phyloP scores from a whole-genome alignment of 306 rosid species.

The Alnus glutinosa region DNA sequence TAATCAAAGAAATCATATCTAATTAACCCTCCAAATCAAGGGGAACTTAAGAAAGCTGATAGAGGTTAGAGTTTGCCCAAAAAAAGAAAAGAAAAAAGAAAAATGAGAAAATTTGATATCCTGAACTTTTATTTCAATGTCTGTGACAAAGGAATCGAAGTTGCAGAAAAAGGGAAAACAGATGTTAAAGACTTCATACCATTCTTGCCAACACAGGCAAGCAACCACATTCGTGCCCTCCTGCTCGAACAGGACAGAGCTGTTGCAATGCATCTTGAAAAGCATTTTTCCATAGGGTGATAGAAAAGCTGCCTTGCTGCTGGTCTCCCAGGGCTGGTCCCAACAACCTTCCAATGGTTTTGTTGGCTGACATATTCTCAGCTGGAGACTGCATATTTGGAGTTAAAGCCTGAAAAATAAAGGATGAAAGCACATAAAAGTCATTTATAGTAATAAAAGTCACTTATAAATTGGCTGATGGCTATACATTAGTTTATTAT shows the following conservation, averaged over 20 bases:
- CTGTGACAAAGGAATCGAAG: not conserved
- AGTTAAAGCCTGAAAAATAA: conserved; percentile 75
- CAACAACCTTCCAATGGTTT: conserved; percentile 46
- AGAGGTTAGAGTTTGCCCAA: not conserved
- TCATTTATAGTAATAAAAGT: not conserved
- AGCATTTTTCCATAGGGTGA: conserved; percentile 79
- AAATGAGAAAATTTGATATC: not conserved
- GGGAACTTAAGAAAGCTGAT: conserved; percentile 11
- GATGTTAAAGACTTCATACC: conserved; percentile 41
- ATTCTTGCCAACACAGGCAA: conserved; percentile 80
- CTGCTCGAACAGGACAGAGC: conserved; percentile 94
- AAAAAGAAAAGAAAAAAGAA: not conserved
- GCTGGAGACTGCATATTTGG: conserved; percentile 82
- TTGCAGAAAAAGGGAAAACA: not conserved
- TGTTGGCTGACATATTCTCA: conserved; percentile 41
- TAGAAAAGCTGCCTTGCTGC: conserved; percentile 82
- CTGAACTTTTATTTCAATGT: not conserved
- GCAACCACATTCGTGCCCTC: conserved; percentile 98
- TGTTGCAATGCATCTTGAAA: conserved; percentile 87
- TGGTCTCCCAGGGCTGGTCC: conserved; percentile 91
- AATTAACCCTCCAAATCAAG: conserved; percentile 28
- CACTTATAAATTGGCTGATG: not conserved
- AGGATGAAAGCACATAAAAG: not conserved
- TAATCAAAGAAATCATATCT: conserved; percentile 36
- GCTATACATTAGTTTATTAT: not conserved